phyloP scores from a whole-genome alignment of 768 basidiomycete species.

The Rhodotorula paludigena region DNA sequence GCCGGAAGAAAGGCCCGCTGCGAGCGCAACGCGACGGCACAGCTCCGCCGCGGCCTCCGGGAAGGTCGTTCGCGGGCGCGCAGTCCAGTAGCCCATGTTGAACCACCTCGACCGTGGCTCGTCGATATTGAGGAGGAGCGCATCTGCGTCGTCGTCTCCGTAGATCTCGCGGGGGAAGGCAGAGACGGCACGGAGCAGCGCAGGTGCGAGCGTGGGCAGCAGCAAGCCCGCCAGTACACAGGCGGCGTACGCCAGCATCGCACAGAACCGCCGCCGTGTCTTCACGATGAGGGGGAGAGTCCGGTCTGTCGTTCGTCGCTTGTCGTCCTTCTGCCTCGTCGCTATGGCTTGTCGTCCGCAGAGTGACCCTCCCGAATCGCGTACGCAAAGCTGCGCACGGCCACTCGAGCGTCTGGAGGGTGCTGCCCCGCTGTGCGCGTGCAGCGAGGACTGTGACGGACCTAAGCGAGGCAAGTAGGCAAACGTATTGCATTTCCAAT shows the following conservation, averaged over 20 bases:
- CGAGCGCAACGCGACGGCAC: slow-evolving; percentile 15
- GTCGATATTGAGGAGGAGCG: slow-evolving; percentile 2
- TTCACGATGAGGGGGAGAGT: no score
- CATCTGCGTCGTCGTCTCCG: neutral
- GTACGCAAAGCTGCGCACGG: no score
- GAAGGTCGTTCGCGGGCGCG: neutral
- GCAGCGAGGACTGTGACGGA: no score
- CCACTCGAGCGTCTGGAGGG: no score
- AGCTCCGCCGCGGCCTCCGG: neutral
- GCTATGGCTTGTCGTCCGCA: no score
- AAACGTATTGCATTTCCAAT: no score
- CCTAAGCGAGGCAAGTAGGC: no score
- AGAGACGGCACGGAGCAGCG: neutral
- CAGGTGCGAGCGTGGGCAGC: neutral
- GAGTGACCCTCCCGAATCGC: no score
- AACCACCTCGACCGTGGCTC: neutral
- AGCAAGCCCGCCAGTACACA: neutral
- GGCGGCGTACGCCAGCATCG: neutral
- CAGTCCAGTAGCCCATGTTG: slow-evolving; percentile 29
- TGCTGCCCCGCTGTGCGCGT: no score
- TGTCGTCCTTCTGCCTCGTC: no score
- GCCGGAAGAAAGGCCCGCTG: neutral
- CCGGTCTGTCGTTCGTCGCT: no score
- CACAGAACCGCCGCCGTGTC: no score
- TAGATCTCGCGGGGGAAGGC: neutral